Base-by-base conservation (phyloP, 2,329 filamentous ascomycete species). In the Penicillium glabrum region DNA sequence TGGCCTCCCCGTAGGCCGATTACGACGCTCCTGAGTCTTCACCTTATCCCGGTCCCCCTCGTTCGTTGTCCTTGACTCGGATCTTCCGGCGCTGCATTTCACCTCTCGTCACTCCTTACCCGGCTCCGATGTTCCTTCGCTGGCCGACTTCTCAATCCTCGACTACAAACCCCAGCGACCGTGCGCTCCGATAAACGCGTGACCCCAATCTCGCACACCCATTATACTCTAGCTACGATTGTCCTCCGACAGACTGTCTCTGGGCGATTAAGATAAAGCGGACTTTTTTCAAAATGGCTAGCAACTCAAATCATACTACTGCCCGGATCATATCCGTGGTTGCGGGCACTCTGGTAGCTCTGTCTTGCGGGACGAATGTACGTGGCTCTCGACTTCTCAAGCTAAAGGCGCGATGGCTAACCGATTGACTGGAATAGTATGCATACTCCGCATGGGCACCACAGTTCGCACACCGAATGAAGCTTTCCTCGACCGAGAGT, bases 401-500 rank as follows among this genome's bases (percentile, higher is more conserved):
- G 24, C 19, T 46, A 24, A 10, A 50, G 16, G 31, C 23, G 26
- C 24, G 45, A 51, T 43, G 47, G 41, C 60, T 67, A 31, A 69
- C 59, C 16, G 49, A 24, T 16, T 16, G 46, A 43, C 47, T 27
- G 8, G 46, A 8, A 27, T 70, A 97, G 91, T 98, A 99, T 85
- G 93, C 93, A 71, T 99, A 97, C 77, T 97, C 92, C 54, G 93
- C 93, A 76, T 99, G 95, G 93, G 92, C 91, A 14, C 95, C 95
- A 21, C 93, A 97, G 76, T 97, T 97, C 71, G 92, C 93, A 49
- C 88, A 96, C 69, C 87, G 85, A 66, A 82, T 99, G 67, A 87
- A 89, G 71, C 85, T 98, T 59, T 92, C 92, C 14, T 89, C 95
- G n/a, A 98, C 93, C 3, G 83, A 97, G 74, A 92, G 86, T 75